Conservation (phyloP, 2,329 filamentous ascomycete species). For the Aplosporella prunicola region DNA sequence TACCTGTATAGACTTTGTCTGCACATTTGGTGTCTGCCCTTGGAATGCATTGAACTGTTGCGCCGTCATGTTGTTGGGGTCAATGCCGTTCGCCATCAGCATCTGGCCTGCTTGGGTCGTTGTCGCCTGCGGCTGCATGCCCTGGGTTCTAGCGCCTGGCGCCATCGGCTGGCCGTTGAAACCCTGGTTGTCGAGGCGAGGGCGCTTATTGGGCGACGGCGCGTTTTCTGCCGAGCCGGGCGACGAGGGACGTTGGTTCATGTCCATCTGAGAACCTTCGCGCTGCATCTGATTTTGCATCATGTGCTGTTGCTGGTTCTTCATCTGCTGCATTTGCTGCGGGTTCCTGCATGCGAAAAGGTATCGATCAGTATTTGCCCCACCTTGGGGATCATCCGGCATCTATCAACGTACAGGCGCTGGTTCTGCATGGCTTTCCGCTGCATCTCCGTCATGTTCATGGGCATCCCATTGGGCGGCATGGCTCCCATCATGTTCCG, state of each 20-base stretch:
- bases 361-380: neutral
- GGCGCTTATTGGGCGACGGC: conserved; percentile 84
- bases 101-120: conserved; percentile 48
- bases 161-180: conserved; percentile 73
- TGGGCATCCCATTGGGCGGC: conserved; percentile 50
- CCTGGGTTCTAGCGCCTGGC: conserved; percentile 61
- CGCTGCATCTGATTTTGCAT: conserved; percentile 72
- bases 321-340: conserved; percentile 56
- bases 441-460: conserved; percentile 50
- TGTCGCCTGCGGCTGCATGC: conserved; percentile 56
- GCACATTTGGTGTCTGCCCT: conserved; percentile 46
- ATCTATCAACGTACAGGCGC: conserved; percentile 49
- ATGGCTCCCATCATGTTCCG: conserved; percentile 57
- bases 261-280: conserved; percentile 79
- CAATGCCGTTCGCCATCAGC: conserved; percentile 62
- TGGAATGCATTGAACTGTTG: conserved; percentile 63
- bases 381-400: neutral
- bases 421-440: conserved; percentile 73
- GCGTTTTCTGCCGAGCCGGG: conserved; percentile 78
- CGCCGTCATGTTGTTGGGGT: conserved; percentile 61
- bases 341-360: conserved; percentile 38
- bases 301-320: conserved; percentile 41
- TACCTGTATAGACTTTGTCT: conserved; percentile 77
- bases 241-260: conserved; percentile 67
- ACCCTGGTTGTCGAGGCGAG: conserved; percentile 65